These are phyloP conservation scores for Actinidia polygama DNA, from an alignment of 179 eudicot genomes.

Conservation along the genomic window DNA sequence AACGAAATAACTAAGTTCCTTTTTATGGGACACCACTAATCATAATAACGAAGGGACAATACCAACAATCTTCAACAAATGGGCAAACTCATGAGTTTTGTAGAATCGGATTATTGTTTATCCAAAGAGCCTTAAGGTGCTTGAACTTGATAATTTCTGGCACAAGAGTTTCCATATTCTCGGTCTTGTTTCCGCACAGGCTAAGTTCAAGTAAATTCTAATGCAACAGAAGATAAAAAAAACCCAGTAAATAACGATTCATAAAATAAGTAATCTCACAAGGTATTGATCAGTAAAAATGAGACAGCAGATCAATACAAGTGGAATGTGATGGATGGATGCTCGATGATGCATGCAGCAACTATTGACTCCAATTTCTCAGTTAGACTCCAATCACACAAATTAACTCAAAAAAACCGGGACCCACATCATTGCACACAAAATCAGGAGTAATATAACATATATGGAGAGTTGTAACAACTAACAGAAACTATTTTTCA, in stretches of 20 bases:
- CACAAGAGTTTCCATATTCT: conserved; percentile 49
- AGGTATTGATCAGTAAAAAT: not conserved
- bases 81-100: conserved; percentile 57
- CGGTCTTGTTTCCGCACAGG: conserved; percentile 81
- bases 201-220: conserved; percentile 87
- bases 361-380: too few species aligned
- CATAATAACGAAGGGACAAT: not conserved
- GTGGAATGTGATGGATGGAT: not conserved
- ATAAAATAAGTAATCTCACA: not conserved
- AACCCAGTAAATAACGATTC: not conserved
- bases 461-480: not conserved
- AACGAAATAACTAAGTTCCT: conserved; percentile 34
- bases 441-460: too few species aligned
- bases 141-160: conserved; percentile 60
- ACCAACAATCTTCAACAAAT: not conserved
- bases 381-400: too few species aligned
- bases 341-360: too few species aligned
- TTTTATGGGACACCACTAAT: conserved; percentile 8
- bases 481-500: not conserved
- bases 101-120: conserved; percentile 74
- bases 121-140: conserved; percentile 93
- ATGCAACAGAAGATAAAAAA: conserved; percentile 16
- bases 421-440: too few species aligned
- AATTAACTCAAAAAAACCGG: too few species aligned
- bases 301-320: conserved; percentile 11